Evolutionary conservation across 805 yeast species (phyloP).

Genomic region (Hanseniaspora jakobsenii): DNA sequence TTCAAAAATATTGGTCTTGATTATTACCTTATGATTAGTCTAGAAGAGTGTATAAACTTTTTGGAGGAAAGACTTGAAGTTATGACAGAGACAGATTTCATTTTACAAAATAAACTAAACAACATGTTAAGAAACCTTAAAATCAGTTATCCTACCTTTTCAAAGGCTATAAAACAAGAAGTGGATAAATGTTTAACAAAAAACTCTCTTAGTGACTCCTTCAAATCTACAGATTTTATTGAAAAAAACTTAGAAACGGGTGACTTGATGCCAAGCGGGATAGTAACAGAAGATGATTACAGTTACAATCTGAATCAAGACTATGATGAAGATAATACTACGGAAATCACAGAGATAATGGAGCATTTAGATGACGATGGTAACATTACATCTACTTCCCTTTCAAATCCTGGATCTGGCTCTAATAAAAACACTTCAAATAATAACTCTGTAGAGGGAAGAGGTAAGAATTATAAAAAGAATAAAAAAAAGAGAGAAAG

Average conservation of each 20-base stretch:
- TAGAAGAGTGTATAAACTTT: slow-evolving; percentile 21
- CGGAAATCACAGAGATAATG: slow-evolving; percentile 60
- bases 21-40: slow-evolving; percentile 24
- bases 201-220: background rate
- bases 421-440: background rate
- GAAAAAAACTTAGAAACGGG: slow-evolving; percentile 14
- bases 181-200: slow-evolving; percentile 3
- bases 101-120: slow-evolving; percentile 10
- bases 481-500: slow-evolving; percentile 10
- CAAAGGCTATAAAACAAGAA: background rate
- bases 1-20: slow-evolving; percentile 27
- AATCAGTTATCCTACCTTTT: background rate
- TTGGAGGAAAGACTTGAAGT: slow-evolving; percentile 20
- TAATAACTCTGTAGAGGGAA: background rate
- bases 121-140: slow-evolving; percentile 8
- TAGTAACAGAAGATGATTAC: background rate
- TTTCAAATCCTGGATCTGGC: background rate
- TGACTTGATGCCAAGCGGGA: slow-evolving; percentile 11
- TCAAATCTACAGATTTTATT: background rate
- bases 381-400: slow-evolving; percentile 17
- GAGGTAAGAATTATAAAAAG: slow-evolving; percentile 13
- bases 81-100: slow-evolving; percentile 14
- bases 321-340: slow-evolving; percentile 25
- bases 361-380: slow-evolving; percentile 59
- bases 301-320: background rate